Evolutionary conservation across 371 early-diverging fungal genomes (phyloP), one percentile per base, ranked within the genome.

Genomic region (Saksenaea vasiformis): DNA sequence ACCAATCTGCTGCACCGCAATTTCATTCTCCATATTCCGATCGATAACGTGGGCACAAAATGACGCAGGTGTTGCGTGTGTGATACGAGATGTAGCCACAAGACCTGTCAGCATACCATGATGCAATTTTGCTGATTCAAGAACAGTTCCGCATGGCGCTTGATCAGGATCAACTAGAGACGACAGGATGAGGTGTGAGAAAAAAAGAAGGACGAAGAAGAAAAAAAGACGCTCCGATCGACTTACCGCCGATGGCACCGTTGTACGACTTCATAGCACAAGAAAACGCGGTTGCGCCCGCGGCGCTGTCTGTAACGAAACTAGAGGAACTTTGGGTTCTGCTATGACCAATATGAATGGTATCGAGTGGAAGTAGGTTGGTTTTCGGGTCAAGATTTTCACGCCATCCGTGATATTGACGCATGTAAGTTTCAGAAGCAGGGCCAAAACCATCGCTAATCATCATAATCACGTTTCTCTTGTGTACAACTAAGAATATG

Each of bases 401-500:
- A n/a, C 79, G 70, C 64, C 84, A 87, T 44, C 85, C 83, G 57
- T 88, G 71, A 73, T 83, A 96, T 58, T 89, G 87, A 44, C 96
- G 85, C 8, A 93, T 95, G 82, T 93, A 87, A 0, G 96, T 92
- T 69, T 95, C 90, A 0, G 94, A 94, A 13, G 98, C 94, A n/a
- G 96, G 96, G 0, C 98, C 96, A 69, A 94, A 92, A 1, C 94
- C 96, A 67, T 97, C 98, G 27, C 93, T 92, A 17, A 97, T 86
- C 94, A 96, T 92, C 82, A 96, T 76, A 58, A 97, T 95, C 22
- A 96, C 91, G 69, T 92, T 95, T 22, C 22, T 47, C 11, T 22
- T n/a, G 22, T 22, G 51, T 17, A 10, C 19, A 17, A 22, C 51
- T 47, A 47, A 47, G 22, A 26, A 47, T 22, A 47, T 7, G n/a